Evolutionary conservation across 257 asterid genomes (phyloP).

Genomic region (Fraxinus americana): DNA sequence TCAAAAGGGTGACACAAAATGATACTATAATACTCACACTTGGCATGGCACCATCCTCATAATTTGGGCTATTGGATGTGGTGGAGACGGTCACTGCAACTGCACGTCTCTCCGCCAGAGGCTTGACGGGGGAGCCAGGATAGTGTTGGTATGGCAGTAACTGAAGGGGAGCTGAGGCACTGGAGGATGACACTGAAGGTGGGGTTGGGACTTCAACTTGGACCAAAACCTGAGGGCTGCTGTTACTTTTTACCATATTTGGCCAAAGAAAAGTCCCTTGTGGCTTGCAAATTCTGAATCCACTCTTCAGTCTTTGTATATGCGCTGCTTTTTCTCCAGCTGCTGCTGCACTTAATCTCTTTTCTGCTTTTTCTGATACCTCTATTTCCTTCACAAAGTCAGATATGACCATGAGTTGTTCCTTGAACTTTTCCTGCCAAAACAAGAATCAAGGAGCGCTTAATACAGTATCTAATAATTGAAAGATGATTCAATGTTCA

Average conservation of each 20-base stretch:
- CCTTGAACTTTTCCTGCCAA: constrained; percentile 70
- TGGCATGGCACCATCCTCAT: constrained; percentile 34
- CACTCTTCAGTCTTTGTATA: constrained; percentile 90
- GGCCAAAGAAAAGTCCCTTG: constrained; percentile 99
- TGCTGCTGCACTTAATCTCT: constrained; percentile 16
- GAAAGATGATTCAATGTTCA: not conserved
- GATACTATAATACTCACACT: not conserved
- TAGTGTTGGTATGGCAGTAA: constrained; percentile 32
- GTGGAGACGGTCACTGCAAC: constrained; percentile 63
- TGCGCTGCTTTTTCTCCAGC: constrained; percentile 83
- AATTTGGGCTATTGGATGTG: constrained; percentile 34
- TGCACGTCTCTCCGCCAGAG: constrained; percentile 76
- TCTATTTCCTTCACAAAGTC: constrained; percentile 64
- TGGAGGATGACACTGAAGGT: constrained; percentile 86
- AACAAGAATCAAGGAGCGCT: constrained; percentile 22
- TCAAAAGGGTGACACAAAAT: not conserved
- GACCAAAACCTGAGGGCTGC: constrained; percentile 49
- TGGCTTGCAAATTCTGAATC: constrained; percentile 95
- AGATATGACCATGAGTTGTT: constrained; percentile 58
- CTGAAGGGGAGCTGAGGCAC: constrained; percentile 51
- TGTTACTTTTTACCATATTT: constrained; percentile 62
- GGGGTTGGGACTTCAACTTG: constrained; percentile 90
- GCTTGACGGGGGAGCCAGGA: constrained; percentile 70
- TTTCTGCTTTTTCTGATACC: constrained; percentile 49
- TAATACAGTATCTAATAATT: constrained; percentile 14